A percentile compares a stretch with the other conserved stretches of the same genome.
Evolutionary conservation across 306 rosid genomes (phyloP).

Genomic region (Dalbergia oliveri): DNA sequence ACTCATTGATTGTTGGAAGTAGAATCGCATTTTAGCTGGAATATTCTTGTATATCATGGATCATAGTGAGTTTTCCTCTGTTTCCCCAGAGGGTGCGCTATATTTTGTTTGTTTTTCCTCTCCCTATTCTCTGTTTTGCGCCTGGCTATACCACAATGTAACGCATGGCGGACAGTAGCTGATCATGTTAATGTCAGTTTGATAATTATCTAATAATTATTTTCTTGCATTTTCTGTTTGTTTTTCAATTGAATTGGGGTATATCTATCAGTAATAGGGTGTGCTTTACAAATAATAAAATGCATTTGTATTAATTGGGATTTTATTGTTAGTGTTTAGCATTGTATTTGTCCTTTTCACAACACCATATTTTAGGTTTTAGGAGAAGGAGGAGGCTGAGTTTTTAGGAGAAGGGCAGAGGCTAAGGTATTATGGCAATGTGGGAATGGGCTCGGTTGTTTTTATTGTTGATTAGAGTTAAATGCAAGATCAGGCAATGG

Average conservation of each 20-base stretch:
- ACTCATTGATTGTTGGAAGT: background rate
- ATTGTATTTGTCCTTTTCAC: background rate
- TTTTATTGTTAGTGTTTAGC: conserved; percentile 2
- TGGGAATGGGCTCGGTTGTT: background rate
- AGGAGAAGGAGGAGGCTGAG: too few relatives aligned
- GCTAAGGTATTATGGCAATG: background rate
- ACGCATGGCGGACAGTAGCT: background rate
- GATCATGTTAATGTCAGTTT: background rate
- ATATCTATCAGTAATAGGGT: background rate
- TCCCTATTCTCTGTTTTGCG: background rate
- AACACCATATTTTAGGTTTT: background rate
- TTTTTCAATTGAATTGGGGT: conserved; percentile 22
- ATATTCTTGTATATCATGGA: background rate
- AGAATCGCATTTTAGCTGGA: background rate
- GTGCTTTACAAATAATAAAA: background rate
- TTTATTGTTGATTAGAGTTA: background rate
- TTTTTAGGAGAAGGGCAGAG: background rate
- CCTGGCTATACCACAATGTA: conserved; percentile 2
- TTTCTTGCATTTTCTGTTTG: background rate
- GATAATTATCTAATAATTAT: background rate
- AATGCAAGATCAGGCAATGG: conserved; percentile 9
- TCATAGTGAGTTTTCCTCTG: conserved; percentile 5
- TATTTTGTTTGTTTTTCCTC: conserved; percentile 14
- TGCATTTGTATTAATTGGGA: conserved; percentile 5
- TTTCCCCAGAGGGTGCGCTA: background rate